Percentiles rank a stretch among this genome's conserved stretches.
These are phyloP conservation scores for Psilocybe tampanensis DNA, from an alignment of 768 basidiomycete genomes.

Conservation along the genomic window DNA sequence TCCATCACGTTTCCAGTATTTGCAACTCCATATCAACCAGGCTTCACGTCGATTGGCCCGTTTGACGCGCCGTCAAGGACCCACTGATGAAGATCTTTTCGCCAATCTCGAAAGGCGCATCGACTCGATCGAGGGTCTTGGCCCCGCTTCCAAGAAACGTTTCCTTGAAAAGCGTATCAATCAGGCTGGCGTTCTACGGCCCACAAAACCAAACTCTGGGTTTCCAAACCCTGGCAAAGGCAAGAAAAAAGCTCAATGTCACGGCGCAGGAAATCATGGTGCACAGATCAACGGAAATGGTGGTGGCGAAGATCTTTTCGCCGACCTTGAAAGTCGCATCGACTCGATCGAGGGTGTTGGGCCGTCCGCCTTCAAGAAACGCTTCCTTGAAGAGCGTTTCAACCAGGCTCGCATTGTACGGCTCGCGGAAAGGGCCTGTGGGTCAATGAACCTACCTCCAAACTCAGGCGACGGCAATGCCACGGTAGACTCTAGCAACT, in stretches of 20 bases:
- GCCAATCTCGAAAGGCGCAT: constrained; percentile 36
- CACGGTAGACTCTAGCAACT: background rate
- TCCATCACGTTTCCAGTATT: constrained; percentile 38
- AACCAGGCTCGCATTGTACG: constrained; percentile 25
- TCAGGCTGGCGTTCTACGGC: constrained; percentile 25
- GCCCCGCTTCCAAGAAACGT: constrained; percentile 21
- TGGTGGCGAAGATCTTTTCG: constrained; percentile 45
- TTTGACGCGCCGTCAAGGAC: constrained; percentile 62
- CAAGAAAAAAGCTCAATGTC: background rate
- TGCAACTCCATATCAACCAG: constrained; percentile 75
- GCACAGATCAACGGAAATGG: background rate
- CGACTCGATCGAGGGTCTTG: constrained; percentile 23
- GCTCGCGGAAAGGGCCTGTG: background rate
- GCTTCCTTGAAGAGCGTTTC: constrained; percentile 26
- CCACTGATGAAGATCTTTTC: constrained; percentile 49
- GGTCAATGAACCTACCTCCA: too few relatives aligned
- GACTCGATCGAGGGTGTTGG: constrained; percentile 24
- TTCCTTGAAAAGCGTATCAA: constrained; percentile 28
- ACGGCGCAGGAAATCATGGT: too few relatives aligned
- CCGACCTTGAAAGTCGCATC: constrained; percentile 36
- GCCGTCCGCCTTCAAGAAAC: constrained; percentile 22
- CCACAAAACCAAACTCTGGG: background rate
- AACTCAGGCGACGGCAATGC: background rate
- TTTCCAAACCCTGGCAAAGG: background rate
- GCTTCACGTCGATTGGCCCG: constrained; percentile 63